Percentiles rank a stretch among this genome's conserved stretches.
Evolutionary conservation across 805 yeast genomes (phyloP).

Genomic region (Wickerhamomyces bovis): DNA sequence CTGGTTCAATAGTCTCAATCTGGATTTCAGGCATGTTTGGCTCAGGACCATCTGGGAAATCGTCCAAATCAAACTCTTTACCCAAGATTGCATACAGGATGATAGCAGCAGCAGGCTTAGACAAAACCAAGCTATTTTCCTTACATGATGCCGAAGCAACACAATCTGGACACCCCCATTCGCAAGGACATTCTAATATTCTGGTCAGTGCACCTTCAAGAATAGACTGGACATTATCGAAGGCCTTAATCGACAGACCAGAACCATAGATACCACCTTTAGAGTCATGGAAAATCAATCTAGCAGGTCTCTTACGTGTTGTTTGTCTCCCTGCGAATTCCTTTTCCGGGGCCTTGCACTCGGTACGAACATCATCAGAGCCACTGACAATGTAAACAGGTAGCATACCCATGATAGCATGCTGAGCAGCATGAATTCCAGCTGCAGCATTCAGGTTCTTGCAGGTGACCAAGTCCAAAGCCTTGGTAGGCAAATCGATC

Average conservation of each 20-base stretch:
- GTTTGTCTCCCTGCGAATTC: constrained; percentile 81
- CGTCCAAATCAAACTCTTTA: constrained; percentile 37
- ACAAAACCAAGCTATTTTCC: constrained; percentile 75
- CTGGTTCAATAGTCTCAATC: constrained; percentile 64
- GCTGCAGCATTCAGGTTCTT: constrained; percentile 73
- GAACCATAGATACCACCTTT: constrained; percentile 77
- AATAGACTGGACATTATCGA: constrained; percentile 67
- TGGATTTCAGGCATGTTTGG: constrained; percentile 61
- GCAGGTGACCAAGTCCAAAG: constrained; percentile 48
- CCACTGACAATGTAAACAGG: constrained; percentile 72
- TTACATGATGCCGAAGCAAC: constrained; percentile 78
- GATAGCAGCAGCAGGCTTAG: constrained; percentile 79
- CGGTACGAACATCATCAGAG: constrained; percentile 77
- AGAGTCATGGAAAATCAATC: constrained; percentile 78
- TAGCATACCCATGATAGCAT: constrained; percentile 73
- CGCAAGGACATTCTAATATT: constrained; percentile 60
- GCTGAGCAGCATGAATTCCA: constrained; percentile 96
- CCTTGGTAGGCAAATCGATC: constrained; percentile 76
- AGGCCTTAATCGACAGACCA: constrained; percentile 75
- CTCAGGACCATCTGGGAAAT: constrained; percentile 66
- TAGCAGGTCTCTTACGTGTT: constrained; percentile 72
- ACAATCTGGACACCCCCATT: constrained; percentile 72
- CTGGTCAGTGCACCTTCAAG: constrained; percentile 53
- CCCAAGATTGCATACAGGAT: constrained; percentile 61
- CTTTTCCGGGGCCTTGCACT: constrained; percentile 96